Base-by-base conservation (phyloP, 495 filamentous ascomycete genomes). In the Tuber magnatum region DNA sequence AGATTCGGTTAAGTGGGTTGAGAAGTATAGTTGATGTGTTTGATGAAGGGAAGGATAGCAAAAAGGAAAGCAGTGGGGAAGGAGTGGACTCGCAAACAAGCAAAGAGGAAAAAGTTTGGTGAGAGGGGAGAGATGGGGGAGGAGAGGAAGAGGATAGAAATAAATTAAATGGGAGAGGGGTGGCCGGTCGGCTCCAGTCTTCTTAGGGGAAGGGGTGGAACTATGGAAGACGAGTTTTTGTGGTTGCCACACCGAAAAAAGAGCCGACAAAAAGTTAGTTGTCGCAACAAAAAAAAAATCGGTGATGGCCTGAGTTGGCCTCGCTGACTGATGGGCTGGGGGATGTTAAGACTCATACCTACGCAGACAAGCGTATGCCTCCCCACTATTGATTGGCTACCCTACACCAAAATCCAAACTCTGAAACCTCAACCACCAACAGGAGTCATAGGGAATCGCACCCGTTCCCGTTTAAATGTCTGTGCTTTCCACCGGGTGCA, bases 251-350 rank as follows among this genome's bases (percentile, higher is more conserved):
- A 81, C 48, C 83, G 86, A 61, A 61, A 32, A 61, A 32, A 5
- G 48, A 56, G 7, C 12, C 24, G 9, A 56, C 83, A 86, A 65
- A 65, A 32, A 18, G 46, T 24, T 51, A 20, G 56, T 35, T 65
- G 24, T n/a, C 35, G 86, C 86, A 71, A 83, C 83, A 91, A 46
- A 74, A 72, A 75, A 75, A 79, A 61, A 51, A 71, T 39, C 42
- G 76, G 70, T 38, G 69, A 74, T 74, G 76, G 40, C 61, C 7
- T 35, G 69, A 61, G 71, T 14, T 40, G 39, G 65, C 35, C 61
- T 35, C 35, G 77, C 76, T 79, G 77, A 79, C 78, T 80, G 76
- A 80, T 78, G 70, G 35, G 14, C 16, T 44, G 18, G 24, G 35
- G 32, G 71, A 71, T 80, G 80, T 77, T 76, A 81, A 81, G 80